Evolutionary conservation across 176 grass and related monocot species (phyloP).

Genomic region (Bromus sterilis): DNA sequence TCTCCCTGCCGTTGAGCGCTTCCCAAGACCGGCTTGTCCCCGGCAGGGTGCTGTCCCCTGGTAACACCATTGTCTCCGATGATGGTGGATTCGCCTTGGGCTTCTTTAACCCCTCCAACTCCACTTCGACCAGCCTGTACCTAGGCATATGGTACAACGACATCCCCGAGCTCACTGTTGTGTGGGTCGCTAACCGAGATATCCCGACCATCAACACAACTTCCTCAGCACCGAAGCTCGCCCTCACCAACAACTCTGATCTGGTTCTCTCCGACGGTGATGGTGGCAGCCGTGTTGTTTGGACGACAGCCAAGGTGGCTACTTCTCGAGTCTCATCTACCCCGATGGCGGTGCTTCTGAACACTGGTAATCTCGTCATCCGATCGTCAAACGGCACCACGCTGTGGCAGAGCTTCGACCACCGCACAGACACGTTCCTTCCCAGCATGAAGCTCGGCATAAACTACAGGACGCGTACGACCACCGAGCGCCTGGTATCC

Average conservation of each 20-base stretch:
- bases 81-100: not conserved
- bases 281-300: not conserved
- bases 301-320: not conserved
- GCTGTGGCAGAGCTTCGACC: constrained; percentile 30
- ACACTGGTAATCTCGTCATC: constrained; percentile 27
- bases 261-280: not conserved
- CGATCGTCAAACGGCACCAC: not conserved
- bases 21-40: not conserved
- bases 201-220: not conserved
- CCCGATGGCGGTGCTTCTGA: not conserved
- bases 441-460: constrained; percentile 9
- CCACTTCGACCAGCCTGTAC: not conserved
- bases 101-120: not conserved
- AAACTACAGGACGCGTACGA: not conserved
- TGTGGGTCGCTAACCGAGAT: not conserved
- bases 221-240: not conserved
- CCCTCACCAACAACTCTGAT: not conserved
- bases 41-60: not conserved
- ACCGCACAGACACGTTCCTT: not conserved
- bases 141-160: not conserved
- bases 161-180: not conserved
- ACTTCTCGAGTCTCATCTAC: not conserved
- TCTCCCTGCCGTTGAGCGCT: not conserved
- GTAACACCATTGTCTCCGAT: not conserved
- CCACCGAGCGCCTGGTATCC: not conserved